Evolutionary conservation across 1,139 yeast species (phyloP), one percentile per base, ranked within the genome.

Genomic region (Candida glucosophila): DNA sequence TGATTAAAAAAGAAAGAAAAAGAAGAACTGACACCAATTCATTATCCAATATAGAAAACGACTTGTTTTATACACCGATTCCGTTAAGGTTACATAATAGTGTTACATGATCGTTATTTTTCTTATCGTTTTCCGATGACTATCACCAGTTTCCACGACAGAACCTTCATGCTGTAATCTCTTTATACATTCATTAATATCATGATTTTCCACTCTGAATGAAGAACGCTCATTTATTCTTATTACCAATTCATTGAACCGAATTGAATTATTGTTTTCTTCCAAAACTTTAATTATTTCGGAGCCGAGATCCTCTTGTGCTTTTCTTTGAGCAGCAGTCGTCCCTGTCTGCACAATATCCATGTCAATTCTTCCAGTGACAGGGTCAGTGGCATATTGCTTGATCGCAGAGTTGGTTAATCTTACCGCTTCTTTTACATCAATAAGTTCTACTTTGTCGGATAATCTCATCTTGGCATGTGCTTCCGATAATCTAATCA

Each of bases 351-450:
- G 96, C 17, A 90, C 86, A 54, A 92, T 66, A 51, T 86, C 96
- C 96, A 90, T 86, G 49, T 92, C 98, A 40, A 90, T 90, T 44
- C 90, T 73, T 21, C 99, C 99, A 0, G 98, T 88, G 22, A 80
- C 66, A 17, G 97, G 98, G 56, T 90, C 99, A 6, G 96, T 90
- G 10, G 99, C 99, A 51, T 90, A 92, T 39, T 90, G 97, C 53
- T 90, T 90, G 38, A 90, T 83, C 13, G 99, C 99, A 7, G 94
- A 71, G 41, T 82, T 78, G 48, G 88, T 90, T 39, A 90, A 65
- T 38, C 98, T 70, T 3, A 88, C 96, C 1, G 97, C 95, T 49
- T 90, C 99, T 38, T 69, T 67, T n/a, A 90, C 98, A 52, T 90
- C 98, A 17, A 67, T 67, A 15, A 81, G 61, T 28, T 77, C 79